Conservation (phyloP, 345 rosid species). For the Clarkia xantiana region DNA sequence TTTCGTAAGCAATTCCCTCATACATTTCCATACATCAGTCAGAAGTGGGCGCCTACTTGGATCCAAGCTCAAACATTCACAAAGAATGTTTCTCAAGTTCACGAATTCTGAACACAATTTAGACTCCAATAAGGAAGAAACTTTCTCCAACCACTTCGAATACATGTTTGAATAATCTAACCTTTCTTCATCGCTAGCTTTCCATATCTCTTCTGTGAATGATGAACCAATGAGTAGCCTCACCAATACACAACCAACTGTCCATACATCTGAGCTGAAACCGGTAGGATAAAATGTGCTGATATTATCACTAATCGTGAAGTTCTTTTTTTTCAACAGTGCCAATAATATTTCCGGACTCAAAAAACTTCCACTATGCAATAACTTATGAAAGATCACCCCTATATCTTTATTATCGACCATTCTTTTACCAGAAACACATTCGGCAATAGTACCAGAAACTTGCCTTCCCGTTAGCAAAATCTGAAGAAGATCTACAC, state of each 20-base stretch:
- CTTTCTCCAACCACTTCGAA: slow-evolving; percentile 26
- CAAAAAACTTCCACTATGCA: slow-evolving; percentile 25
- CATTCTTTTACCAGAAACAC: slow-evolving; percentile 16
- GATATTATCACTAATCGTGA: slow-evolving; percentile 9
- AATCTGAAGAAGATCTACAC: slow-evolving; percentile 37
- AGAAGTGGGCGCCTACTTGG: slow-evolving; percentile 38
- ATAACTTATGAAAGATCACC: slow-evolving; percentile 16
- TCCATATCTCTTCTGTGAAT: slow-evolving; percentile 22
- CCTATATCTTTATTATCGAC: slow-evolving; percentile 19
- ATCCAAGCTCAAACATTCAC: slow-evolving; percentile 46
- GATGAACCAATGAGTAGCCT: slow-evolving; percentile 36
- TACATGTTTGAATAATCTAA: slow-evolving; percentile 19
- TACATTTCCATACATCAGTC: slow-evolving; percentile 46
- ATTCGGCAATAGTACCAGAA: slow-evolving; percentile 9
- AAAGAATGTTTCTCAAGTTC: slow-evolving; percentile 27
- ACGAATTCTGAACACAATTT: slow-evolving; percentile 22
- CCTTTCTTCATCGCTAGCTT: slow-evolving; percentile 15
- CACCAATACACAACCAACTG: slow-evolving; percentile 47
- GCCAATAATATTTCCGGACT: slow-evolving; percentile 55
- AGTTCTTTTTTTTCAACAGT: slow-evolving; percentile 26
- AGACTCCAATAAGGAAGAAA: slow-evolving; percentile 18
- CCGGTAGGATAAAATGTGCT: slow-evolving; percentile 17
- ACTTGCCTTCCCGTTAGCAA: slow-evolving; percentile 31
- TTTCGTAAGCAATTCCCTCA: slow-evolving; percentile 38
- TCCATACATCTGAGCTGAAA: slow-evolving; percentile 58